Evolutionary conservation across 352 stramenopile genomes (phyloP).

Genomic region (Aphanomyces cochlioides): DNA sequence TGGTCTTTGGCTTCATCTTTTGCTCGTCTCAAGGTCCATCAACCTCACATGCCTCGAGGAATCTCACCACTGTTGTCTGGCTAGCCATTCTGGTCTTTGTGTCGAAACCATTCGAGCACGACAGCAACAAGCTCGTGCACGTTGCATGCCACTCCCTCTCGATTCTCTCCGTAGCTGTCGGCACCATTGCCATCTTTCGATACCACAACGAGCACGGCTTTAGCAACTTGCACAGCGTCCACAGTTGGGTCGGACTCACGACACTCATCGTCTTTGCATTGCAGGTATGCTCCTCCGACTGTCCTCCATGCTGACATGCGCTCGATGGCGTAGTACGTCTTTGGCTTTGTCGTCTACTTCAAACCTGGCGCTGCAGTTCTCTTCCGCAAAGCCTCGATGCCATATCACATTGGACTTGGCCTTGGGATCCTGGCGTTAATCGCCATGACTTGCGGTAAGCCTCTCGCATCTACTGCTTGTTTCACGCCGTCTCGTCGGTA

Average conservation of each 20-base stretch:
- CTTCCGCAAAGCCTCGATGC: constrained; percentile 43
- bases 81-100: constrained; percentile 23
- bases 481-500: neutral
- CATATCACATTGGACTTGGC: constrained; percentile 68
- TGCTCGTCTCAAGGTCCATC: constrained; percentile 52
- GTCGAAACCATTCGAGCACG: constrained; percentile 12
- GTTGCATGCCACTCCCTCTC: constrained; percentile 61
- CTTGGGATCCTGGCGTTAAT: constrained; percentile 61
- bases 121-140: constrained; percentile 51
- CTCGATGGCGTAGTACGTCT: constrained; percentile 31
- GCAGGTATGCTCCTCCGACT: constrained; percentile 37
- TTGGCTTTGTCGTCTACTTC: constrained; percentile 66
- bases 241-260: constrained; percentile 80
- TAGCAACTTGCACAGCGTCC: constrained; percentile 82
- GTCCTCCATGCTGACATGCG: neutral
- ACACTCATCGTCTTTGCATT: constrained; percentile 53
- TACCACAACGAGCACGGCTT: constrained; percentile 86
- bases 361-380: constrained; percentile 54
- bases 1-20: constrained; percentile 79
- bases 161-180: constrained; percentile 54
- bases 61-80: neutral
- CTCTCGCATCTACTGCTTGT: neutral
- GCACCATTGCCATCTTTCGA: constrained; percentile 68
- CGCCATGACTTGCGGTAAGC: constrained; percentile 49
- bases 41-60: neutral